Evolutionary conservation across 495 filamentous ascomycete genomes (phyloP).

Genomic region (Poronia punctata): DNA sequence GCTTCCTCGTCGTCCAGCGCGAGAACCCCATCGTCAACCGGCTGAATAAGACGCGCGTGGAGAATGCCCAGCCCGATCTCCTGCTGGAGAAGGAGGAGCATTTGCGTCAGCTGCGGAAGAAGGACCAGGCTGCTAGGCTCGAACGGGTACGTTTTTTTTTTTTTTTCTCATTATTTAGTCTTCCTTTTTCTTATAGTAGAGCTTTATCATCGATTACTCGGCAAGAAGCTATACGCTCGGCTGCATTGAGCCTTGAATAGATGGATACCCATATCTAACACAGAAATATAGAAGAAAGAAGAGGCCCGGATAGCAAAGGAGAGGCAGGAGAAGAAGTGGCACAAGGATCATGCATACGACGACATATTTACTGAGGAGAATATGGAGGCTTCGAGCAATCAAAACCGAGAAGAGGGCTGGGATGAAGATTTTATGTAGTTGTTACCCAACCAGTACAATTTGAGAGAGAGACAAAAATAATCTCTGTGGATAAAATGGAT

Average conservation of each 20-base stretch:
- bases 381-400: slow-evolving; percentile 58
- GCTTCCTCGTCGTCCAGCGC: slow-evolving; percentile 64
- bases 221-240: neutral
- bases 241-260: neutral
- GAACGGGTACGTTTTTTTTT: slow-evolving; percentile 47
- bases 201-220: too few relatives aligned
- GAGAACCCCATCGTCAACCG: slow-evolving; percentile 91
- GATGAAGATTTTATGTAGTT: slow-evolving; percentile 68
- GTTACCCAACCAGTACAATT: neutral
- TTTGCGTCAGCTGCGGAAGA: slow-evolving; percentile 57
- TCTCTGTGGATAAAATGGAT: slow-evolving; percentile 7
- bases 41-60: slow-evolving; percentile 88
- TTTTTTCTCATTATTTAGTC: neutral
- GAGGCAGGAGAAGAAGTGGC: slow-evolving; percentile 78
- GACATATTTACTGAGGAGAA: slow-evolving; percentile 68
- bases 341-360: slow-evolving; percentile 93
- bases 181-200: neutral
- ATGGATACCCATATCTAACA: neutral
- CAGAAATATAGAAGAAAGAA: slow-evolving; percentile 55
- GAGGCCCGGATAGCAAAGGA: slow-evolving; percentile 74
- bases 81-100: slow-evolving; percentile 69
- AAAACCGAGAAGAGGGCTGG: slow-evolving; percentile 54
- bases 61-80: slow-evolving; percentile 72
- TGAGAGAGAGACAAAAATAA: slow-evolving; percentile 13
- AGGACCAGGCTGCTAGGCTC: slow-evolving; percentile 59